These are phyloP conservation scores for Fistulinella prunicolor DNA, from an alignment of 768 basidiomycete species.

Conservation along the genomic window DNA sequence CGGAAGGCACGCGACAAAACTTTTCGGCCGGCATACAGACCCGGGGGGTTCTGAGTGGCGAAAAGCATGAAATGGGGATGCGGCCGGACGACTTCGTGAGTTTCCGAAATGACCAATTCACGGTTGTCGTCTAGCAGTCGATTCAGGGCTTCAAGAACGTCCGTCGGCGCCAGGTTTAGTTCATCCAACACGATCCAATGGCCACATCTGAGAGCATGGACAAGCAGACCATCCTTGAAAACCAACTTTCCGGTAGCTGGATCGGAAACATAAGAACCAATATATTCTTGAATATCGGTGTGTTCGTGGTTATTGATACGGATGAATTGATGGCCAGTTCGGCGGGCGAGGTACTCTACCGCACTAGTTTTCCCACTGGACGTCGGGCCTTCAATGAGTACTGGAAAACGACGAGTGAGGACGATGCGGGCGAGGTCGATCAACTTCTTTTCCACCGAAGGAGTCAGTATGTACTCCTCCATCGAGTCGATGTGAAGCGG, in stretches of 20 bases:
- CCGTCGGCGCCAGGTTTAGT: conserved; percentile 94
- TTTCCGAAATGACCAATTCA: conserved; percentile 93
- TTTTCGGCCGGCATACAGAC: conserved; percentile 93
- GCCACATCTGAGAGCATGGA: conserved; percentile 85
- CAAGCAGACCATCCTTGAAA: conserved; percentile 92
- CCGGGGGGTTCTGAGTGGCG: conserved; percentile 97
- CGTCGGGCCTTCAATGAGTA: conserved; percentile 96
- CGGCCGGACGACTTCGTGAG: conserved; percentile 89
- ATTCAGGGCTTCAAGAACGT: conserved; percentile 96
- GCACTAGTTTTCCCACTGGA: conserved; percentile 98
- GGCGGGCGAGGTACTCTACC: conserved; percentile 89
- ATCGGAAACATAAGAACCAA: conserved; percentile 95
- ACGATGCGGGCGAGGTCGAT: conserved; percentile 92
- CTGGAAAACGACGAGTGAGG: conserved; percentile 83
- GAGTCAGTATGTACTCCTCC: conserved; percentile 91
- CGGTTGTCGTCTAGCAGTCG: conserved; percentile 96
- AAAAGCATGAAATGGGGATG: conserved; percentile 98
- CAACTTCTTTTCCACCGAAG: conserved; percentile 93
- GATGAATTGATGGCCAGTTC: conserved; percentile 92
- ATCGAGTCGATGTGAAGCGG: conserved; percentile 56
- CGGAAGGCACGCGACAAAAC: conserved; percentile 93
- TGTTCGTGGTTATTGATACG: conserved; percentile 99
- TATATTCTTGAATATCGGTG: conserved; percentile 98
- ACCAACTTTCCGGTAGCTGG: conserved; percentile 88
- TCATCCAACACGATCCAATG: conserved; percentile 99